Evolutionary conservation across 495 filamentous ascomycete genomes (phyloP).

Genomic region (Aspergillus taichungensis): DNA sequence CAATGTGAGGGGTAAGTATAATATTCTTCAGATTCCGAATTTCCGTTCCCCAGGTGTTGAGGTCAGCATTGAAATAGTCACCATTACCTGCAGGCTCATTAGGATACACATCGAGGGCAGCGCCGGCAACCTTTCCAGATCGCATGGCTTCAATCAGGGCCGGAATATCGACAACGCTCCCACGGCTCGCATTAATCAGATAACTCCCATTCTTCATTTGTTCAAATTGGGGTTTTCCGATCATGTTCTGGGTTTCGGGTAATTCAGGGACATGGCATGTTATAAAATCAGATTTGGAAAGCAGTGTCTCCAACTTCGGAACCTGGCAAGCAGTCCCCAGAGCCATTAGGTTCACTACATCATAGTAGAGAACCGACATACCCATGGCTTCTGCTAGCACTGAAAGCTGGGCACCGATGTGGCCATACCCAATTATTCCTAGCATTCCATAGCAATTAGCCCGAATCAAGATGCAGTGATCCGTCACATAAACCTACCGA

Average conservation of each 20-base stretch:
- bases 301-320: constrained; percentile 61
- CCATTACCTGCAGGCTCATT: constrained; percentile 90
- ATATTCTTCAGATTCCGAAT: constrained; percentile 81
- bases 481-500: constrained; percentile 44
- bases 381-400: constrained; percentile 96
- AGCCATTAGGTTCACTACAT: constrained; percentile 86
- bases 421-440: constrained; percentile 94
- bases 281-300: constrained; percentile 80
- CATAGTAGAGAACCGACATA: constrained; percentile 94
- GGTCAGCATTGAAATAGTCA: constrained; percentile 79
- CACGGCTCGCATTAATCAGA: constrained; percentile 91
- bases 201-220: constrained; percentile 90
- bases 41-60: constrained; percentile 83
- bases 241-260: constrained; percentile 85
- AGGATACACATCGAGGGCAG: constrained; percentile 93
- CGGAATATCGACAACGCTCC: constrained; percentile 89
- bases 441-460: neutral
- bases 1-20: constrained; percentile 93
- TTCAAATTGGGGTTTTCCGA: constrained; percentile 64
- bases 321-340: constrained; percentile 82
- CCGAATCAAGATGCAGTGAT: neutral
- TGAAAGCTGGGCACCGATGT: constrained; percentile 94
- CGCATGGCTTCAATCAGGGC: constrained; percentile 85
- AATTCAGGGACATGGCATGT: constrained; percentile 92
- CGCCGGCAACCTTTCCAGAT: constrained; percentile 81